These are phyloP conservation scores for Grosmannia clavigera DNA, from an alignment of 2,329 filamentous ascomycete species.

Conservation along the genomic window DNA sequence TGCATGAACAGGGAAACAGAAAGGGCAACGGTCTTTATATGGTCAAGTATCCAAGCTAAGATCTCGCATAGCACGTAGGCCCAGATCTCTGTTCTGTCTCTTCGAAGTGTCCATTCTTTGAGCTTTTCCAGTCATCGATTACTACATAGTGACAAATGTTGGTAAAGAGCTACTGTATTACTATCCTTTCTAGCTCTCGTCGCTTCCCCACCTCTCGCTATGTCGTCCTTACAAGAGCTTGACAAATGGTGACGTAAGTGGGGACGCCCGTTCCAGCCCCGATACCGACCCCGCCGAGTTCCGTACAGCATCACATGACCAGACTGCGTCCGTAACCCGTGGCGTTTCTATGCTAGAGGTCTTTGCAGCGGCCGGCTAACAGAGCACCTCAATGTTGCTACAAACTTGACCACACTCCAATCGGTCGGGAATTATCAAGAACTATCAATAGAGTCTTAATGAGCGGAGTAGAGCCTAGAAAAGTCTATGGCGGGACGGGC, in stretches of 20 bases:
- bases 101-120: background rate
- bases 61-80: background rate
- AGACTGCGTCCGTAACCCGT: background rate
- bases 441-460: background rate
- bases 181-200: background rate
- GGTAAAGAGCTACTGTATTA: background rate
- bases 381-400: no score
- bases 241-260: conserved; percentile 12
- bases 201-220: background rate
- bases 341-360: no score
- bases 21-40: background rate
- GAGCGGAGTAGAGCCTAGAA: background rate
- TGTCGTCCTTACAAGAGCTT: conserved; percentile 2
- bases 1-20: background rate
- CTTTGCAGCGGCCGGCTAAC: no score
- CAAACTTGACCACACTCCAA: no score
- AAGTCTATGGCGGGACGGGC: background rate
- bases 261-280: background rate
- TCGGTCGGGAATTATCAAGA: background rate
- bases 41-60: background rate
- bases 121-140: background rate
- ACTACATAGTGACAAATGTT: background rate
- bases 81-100: background rate
- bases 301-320: background rate
- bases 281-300: background rate